Base-by-base conservation (phyloP, 495 filamentous ascomycete species). In the Aspergillus olivimuriae region DNA sequence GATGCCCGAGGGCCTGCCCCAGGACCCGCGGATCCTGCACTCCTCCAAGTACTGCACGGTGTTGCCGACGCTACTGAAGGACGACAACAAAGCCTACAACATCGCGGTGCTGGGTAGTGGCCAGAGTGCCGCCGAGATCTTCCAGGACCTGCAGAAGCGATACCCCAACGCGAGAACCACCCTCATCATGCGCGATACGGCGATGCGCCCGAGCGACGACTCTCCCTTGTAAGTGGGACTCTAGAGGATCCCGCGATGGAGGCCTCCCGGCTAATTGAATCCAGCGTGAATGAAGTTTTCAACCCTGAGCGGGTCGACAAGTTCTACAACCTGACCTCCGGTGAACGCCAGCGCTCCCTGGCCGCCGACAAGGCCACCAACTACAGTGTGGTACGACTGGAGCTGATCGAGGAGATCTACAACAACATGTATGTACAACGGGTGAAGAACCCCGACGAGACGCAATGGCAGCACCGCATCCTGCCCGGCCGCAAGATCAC, bases 111-210 rank as follows among this genome's bases (percentile, higher is more conserved):
- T 96, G 35, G 91, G 91, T 11, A 84, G 81, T 36, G 91, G 91
- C 6, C 92, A 98, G 68, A 92, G 86, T 55, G 87, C 91, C 3
- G 91, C 91, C 0, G 91, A 98, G 70, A 94, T 95, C 46, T 98
- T 91, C 70, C 82, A 85, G 61, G 88, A 95, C 59, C 66, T 96
- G 17, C 85, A 89, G 50, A 72, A 68, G n/a, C 68, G 82, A 20
- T 95, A 90, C 58, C 87, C 87, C 9, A 87, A 88, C 55, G 79
- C 84, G n/a, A 74, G 76, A 37, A 86, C 87, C 1, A 75, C 66
- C 4, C 53, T 98, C 35, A 75, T 94, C 34, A 89, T 94, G 60
- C 78, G 84, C 34, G 81, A 80, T 28, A 74, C 85, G 23, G 88
- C 89, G 31, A 67, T 98, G 44, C 82, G 82, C 43, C 91, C 91